Evolutionary conservation across 148 eudicot genomes (phyloP).

Genomic region (Persicaria maculosa): DNA sequence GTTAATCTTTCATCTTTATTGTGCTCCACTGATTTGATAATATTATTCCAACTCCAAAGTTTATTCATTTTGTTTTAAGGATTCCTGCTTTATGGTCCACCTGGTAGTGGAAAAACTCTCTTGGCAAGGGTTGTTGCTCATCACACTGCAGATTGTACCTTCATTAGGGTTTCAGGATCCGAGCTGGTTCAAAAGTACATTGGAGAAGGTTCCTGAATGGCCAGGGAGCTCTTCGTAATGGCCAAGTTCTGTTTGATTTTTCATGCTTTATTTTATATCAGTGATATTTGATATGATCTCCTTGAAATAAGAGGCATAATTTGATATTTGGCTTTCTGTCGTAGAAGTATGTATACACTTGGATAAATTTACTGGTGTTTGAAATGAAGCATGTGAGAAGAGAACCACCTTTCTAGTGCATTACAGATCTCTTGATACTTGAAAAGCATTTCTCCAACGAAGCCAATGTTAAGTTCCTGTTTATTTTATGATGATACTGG

Average conservation of each 20-base stretch:
- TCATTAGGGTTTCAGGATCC: conserved; percentile 91
- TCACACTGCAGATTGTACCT: conserved; percentile 91
- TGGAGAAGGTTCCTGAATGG: conserved; percentile 86
- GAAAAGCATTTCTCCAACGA: too few species aligned
- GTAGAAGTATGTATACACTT: background rate
- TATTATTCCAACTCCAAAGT: background rate
- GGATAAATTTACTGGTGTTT: background rate
- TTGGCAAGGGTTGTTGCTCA: conserved; percentile 95
- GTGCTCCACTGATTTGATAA: background rate
- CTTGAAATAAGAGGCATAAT: background rate
- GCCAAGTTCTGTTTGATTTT: conserved; percentile 47
- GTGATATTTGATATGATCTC: background rate
- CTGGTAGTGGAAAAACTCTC: conserved; percentile 86
- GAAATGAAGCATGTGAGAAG: background rate
- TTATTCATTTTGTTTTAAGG: conserved; percentile 34
- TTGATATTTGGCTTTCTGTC: background rate
- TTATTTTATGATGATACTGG: too few species aligned
- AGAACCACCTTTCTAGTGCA: background rate
- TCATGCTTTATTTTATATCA: background rate
- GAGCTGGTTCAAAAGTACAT: conserved; percentile 88
- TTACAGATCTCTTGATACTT: conserved; percentile 5
- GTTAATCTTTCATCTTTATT: background rate
- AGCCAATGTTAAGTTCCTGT: too few species aligned
- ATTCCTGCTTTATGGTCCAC: conserved; percentile 90
- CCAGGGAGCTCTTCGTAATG: conserved; percentile 79